A percentile compares a stretch with the other conserved stretches of the same genome.
These are phyloP conservation scores for Dothistroma septosporum DNA, from an alignment of 2,329 filamentous ascomycete species.

Conservation along the genomic window DNA sequence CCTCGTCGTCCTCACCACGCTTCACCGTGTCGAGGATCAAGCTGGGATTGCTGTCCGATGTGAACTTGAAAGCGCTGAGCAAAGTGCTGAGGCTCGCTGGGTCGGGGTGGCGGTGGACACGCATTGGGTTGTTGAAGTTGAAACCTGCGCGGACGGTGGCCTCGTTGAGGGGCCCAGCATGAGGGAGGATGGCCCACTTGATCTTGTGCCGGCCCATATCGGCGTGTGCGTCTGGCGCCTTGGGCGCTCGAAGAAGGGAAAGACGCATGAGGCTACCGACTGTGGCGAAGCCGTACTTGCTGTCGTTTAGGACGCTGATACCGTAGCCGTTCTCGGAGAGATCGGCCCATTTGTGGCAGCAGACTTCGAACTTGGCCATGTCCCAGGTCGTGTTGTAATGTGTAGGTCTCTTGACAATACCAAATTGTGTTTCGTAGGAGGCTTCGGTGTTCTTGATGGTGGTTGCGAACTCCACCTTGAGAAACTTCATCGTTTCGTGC, in stretches of 20 bases:
- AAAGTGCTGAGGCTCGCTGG: conserved; percentile 30
- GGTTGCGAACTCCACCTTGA: conserved; percentile 98
- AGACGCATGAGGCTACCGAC: conserved; percentile 85
- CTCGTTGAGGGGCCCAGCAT: conserved; percentile 66
- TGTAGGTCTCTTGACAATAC: conserved; percentile 80
- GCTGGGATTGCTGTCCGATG: conserved; percentile 27
- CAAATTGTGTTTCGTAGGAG: conserved; percentile 91
- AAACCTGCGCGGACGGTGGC: conserved; percentile 77
- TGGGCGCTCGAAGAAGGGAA: conserved; percentile 78
- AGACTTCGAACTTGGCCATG: conserved; percentile 97
- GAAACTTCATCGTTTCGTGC: conserved; percentile 94
- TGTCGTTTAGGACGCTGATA: conserved; percentile 89
- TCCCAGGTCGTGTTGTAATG: conserved; percentile 99
- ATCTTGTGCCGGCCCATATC: conserved; percentile 85
- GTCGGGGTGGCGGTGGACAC: conserved; percentile 44
- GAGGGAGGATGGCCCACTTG: conserved; percentile 85
- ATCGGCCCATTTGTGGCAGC: conserved; percentile 91
- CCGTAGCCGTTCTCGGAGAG: conserved; percentile 83
- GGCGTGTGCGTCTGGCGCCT: conserved; percentile 87
- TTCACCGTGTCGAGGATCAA: conserved; percentile 87
- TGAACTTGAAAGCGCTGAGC: conserved; percentile 61
- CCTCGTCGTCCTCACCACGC: conserved; percentile 62
- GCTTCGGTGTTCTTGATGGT: conserved; percentile 87
- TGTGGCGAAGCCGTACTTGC: conserved; percentile 93
- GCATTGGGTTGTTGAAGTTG: conserved; percentile 83